These are phyloP conservation scores for Cyberlindnera galapagoensis DNA, from an alignment of 805 yeast species.

Conservation along the genomic window DNA sequence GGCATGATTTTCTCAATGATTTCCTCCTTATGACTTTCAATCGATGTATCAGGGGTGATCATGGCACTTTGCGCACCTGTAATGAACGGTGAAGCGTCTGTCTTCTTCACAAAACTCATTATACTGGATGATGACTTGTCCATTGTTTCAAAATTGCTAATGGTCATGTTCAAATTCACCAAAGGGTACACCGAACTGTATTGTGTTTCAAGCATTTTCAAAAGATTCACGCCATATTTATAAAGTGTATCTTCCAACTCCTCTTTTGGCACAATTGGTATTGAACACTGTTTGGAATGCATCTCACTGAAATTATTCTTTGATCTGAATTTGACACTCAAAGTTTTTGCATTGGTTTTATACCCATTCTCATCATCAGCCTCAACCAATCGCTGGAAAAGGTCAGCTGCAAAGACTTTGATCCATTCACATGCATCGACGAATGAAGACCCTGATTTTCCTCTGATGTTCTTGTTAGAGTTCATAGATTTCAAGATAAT, in stretches of 20 bases:
- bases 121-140: constrained; percentile 15
- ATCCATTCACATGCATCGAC: constrained; percentile 67
- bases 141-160: constrained; percentile 47
- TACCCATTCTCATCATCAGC: constrained; percentile 53
- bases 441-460: constrained; percentile 41
- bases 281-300: constrained; percentile 32
- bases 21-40: no score
- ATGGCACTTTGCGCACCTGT: no score
- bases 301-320: constrained; percentile 15
- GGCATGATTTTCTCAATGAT: not conserved
- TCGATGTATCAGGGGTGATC: no score
- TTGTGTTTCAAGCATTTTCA: constrained; percentile 33
- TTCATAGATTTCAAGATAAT: constrained; percentile 79
- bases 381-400: constrained; percentile 64
- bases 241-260: constrained; percentile 23
- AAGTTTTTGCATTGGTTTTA: constrained; percentile 40
- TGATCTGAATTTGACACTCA: constrained; percentile 33
- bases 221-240: constrained; percentile 30
- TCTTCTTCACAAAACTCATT: constrained; percentile 17
- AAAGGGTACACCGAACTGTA: constrained; percentile 39
- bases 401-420: constrained; percentile 74
- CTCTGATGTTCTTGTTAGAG: constrained; percentile 74
- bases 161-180: constrained; percentile 40
- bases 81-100: constrained; percentile 7
- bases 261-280: constrained; percentile 16